phyloP scores from a whole-genome alignment of 306 rosid genomes.

The Parietaria judaica region DNA sequence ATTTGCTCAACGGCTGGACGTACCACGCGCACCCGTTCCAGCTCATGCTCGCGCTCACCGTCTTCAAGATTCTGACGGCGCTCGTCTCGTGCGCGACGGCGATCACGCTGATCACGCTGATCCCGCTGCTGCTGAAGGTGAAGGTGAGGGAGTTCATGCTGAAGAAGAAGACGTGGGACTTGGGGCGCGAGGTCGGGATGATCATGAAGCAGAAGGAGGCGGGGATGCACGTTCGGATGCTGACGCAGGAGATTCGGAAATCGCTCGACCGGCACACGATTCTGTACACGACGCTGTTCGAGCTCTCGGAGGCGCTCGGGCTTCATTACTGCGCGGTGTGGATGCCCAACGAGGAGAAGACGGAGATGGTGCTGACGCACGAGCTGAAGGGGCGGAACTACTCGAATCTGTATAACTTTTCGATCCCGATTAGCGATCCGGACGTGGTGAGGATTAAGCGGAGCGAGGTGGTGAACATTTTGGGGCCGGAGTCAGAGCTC shows the following conservation, averaged over 20 bases:
- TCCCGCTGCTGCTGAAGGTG: slow-evolving; percentile 94
- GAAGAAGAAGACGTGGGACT: slow-evolving; percentile 99
- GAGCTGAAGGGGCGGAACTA: slow-evolving; percentile 56
- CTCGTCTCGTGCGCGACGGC: slow-evolving; percentile 98
- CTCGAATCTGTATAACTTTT: slow-evolving; percentile 30
- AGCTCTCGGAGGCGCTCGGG: slow-evolving; percentile 82
- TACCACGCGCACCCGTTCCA: slow-evolving; percentile 97
- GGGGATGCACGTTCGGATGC: slow-evolving; percentile 93
- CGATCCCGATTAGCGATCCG: slow-evolving; percentile 57
- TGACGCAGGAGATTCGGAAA: slow-evolving; percentile 96
- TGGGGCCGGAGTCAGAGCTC: slow-evolving; percentile 59
- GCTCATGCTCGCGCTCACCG: slow-evolving; percentile 88
- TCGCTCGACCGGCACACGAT: slow-evolving; percentile 85
- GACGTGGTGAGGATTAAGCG: slow-evolving; percentile 63
- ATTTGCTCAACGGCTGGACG: slow-evolving; percentile 97
- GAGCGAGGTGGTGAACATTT: slow-evolving; percentile 54
- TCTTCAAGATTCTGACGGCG: slow-evolving; percentile 92
- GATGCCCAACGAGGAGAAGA: slow-evolving; percentile 87
- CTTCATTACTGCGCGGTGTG: slow-evolving; percentile 95
- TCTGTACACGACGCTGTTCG: slow-evolving; percentile 75
- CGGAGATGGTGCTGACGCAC: slow-evolving; percentile 82
- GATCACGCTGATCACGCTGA: slow-evolving; percentile 83
- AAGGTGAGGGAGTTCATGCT: slow-evolving; percentile 96
- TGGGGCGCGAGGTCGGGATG: slow-evolving; percentile 82
- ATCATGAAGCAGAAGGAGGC: slow-evolving; percentile 86